Evolutionary conservation across 2,329 filamentous ascomycete genomes (phyloP).

Genomic region (Ophiobolus disseminans): DNA sequence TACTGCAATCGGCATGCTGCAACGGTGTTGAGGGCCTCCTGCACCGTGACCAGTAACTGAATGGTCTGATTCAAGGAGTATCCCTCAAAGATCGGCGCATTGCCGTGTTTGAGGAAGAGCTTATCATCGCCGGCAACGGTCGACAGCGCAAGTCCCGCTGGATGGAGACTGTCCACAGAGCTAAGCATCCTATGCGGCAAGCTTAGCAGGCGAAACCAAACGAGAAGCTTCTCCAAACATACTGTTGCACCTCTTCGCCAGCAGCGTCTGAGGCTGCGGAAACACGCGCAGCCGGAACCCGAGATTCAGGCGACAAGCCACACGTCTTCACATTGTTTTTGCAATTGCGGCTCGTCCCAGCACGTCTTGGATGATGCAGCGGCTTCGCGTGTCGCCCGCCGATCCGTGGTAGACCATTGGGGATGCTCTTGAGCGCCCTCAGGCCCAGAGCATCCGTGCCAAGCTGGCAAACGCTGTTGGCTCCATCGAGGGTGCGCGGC

Average conservation of each 20-base stretch:
- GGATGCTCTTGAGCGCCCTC: slow-evolving; percentile 36
- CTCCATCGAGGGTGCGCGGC: slow-evolving; percentile 35
- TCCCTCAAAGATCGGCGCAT: slow-evolving; percentile 34
- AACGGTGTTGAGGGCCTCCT: slow-evolving; percentile 43
- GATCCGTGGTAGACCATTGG: slow-evolving; percentile 33
- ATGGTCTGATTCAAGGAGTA: slow-evolving; percentile 39
- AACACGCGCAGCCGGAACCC: slow-evolving; percentile 27
- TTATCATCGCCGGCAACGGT: slow-evolving; percentile 38
- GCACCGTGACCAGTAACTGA: slow-evolving; percentile 35
- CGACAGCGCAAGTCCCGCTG: slow-evolving; percentile 32
- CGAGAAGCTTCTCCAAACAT: slow-evolving; percentile 35
- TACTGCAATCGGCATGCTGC: slow-evolving; percentile 32
- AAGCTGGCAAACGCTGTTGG: slow-evolving; percentile 27
- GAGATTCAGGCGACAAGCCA: slow-evolving; percentile 29
- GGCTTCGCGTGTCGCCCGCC: slow-evolving; percentile 28
- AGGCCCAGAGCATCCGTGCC: slow-evolving; percentile 29
- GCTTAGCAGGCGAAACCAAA: slow-evolving; percentile 45
- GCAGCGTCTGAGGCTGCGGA: slow-evolving; percentile 39
- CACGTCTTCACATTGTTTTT: slow-evolving; percentile 19
- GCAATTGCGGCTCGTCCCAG: slow-evolving; percentile 35
- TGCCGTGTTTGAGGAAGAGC: slow-evolving; percentile 47
- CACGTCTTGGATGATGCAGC: slow-evolving; percentile 30
- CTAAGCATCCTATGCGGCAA: slow-evolving; percentile 39
- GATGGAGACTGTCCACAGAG: slow-evolving; percentile 32
- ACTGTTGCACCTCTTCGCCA: slow-evolving; percentile 47